Evolutionary conservation across 805 yeast genomes (phyloP), one percentile per base, ranked within the genome.

Genomic region (Cyberlindnera maclurae): DNA sequence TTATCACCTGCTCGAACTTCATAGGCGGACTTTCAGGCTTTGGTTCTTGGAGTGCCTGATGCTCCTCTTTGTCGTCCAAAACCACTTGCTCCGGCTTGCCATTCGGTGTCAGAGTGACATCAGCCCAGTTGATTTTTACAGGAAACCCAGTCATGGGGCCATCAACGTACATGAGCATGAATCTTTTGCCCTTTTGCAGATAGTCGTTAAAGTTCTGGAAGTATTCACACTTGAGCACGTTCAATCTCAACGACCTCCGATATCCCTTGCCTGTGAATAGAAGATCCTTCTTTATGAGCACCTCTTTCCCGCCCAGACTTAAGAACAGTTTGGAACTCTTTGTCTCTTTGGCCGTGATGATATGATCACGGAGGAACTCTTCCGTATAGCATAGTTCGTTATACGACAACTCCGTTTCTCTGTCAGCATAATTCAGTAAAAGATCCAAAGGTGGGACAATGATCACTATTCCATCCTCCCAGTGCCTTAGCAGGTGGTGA

Each of bases 291-390:
- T 73, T 74, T 22, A 83, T 59, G 2, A 71, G 56, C 0, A 82
- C 58, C 37, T 75, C 78, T 47, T 70, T 71, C 15, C 76, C 75
- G 52, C 70, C 78, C 29, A 79, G 47, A 0, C 88, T 77, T 39
- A 60, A 62, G 45, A 69, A 75, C 13, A 71, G 58, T n/a, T 63
- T 53, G 55, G 68, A 51, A 37, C 43, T 46, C 40, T 51, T 42
- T 49, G 49, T 17, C 51, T 54, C 58, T 10, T 58, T 52, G 3
- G 69, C 60, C 33, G 66, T 56, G 15, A 82, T 57, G 17, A 83
- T 70, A 54, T 83, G 90, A 2, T 83, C 72, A 34, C 69, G 68
- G 8, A 82, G 62, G 54, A 82, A 82, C 18, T 77, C 83, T 26
- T 72, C 73, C 29, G 65, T 67, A 36, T 71, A 71, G 54, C 85